Conservation (phyloP, 108 stramenopile genomes). For the Skeletonema costatum region DNA sequence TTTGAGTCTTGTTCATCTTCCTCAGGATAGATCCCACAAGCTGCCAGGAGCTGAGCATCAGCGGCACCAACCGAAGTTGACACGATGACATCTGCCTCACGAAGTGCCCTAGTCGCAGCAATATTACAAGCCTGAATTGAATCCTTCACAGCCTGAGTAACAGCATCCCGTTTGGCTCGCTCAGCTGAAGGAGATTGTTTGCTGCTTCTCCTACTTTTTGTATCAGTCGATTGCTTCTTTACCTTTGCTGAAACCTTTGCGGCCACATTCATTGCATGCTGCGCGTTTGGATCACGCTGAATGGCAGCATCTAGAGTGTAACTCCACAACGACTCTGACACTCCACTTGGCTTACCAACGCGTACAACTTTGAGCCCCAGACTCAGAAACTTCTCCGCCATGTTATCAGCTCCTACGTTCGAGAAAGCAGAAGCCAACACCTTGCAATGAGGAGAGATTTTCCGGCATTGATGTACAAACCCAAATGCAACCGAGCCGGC, state of each 20-base stretch:
- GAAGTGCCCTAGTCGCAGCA: conserved; percentile 84
- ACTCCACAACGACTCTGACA: conserved; percentile 72
- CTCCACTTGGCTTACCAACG: conserved; percentile 81
- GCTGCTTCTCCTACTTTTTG: conserved; percentile 26
- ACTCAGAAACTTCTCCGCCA: conserved; percentile 66
- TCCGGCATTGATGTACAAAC: conserved; percentile 83
- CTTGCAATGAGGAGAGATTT: conserved; percentile 67
- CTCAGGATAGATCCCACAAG: conserved; percentile 72
- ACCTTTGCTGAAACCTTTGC: conserved; percentile 67
- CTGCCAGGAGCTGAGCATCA: conserved; percentile 92
- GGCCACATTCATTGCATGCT: conserved; percentile 72
- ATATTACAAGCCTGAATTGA: conserved; percentile 81
- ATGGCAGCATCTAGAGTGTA: conserved; percentile 83
- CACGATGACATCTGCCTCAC: conserved; percentile 97
- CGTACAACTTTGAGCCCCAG: conserved; percentile 87
- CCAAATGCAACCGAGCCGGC: conserved; percentile 84
- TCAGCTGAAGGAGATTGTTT: conserved; percentile 51
- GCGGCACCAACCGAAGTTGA: conserved; percentile 95
- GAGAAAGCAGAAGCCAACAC: conserved; percentile 86
- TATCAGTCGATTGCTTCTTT: conserved; percentile 32
- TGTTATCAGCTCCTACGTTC: conserved; percentile 90
- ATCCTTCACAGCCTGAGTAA: conserved; percentile 81
- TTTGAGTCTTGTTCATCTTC: conserved; percentile 44
- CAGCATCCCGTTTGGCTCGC: conserved; percentile 64
- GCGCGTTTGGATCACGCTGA: conserved; percentile 68